phyloP scores from a whole-genome alignment of 1,284 basidiomycete genomes.

The Cutaneotrichosporon sp. region DNA sequence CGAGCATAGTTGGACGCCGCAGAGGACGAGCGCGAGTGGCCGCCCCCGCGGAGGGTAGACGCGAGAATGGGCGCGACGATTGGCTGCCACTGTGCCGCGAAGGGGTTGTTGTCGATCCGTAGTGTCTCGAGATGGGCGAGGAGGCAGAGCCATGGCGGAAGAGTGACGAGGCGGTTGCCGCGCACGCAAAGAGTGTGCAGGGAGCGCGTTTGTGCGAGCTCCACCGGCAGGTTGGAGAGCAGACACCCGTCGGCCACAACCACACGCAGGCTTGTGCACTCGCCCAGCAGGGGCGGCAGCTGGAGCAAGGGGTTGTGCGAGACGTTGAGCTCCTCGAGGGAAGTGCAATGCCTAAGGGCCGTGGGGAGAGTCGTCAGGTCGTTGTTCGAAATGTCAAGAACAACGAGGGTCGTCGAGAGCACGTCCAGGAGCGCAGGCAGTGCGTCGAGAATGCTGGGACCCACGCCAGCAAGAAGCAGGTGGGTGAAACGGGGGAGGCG shows the following conservation, averaged over 20 bases:
- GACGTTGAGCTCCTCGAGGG: slow-evolving; percentile 91
- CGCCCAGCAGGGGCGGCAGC: slow-evolving; percentile 77
- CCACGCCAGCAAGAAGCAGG: slow-evolving; percentile 74
- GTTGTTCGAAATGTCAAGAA: slow-evolving; percentile 86
- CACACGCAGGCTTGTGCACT: slow-evolving; percentile 75
- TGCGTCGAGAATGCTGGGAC: slow-evolving; percentile 68
- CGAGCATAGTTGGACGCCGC: slow-evolving; percentile 2
- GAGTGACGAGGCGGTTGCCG: slow-evolving; percentile 80
- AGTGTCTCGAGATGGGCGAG: slow-evolving; percentile 79
- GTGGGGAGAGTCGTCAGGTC: slow-evolving; percentile 78
- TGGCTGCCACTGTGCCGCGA: slow-evolving; percentile 85
- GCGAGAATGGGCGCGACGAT: slow-evolving; percentile 69
- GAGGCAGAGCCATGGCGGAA: slow-evolving; percentile 91
- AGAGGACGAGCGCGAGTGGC: slow-evolving; percentile 15
- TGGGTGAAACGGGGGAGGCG: slow-evolving; percentile 74
- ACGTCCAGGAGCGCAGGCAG: slow-evolving; percentile 68
- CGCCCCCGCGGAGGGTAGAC: slow-evolving; percentile 14
- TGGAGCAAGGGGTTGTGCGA: slow-evolving; percentile 84
- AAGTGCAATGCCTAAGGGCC: slow-evolving; percentile 70
- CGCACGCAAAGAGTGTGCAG: slow-evolving; percentile 86
- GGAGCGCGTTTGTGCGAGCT: slow-evolving; percentile 67
- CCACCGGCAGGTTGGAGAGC: slow-evolving; percentile 69
- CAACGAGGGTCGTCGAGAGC: slow-evolving; percentile 74
- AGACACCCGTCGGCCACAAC: slow-evolving; percentile 87
- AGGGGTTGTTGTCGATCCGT: slow-evolving; percentile 89